phyloP scores from a whole-genome alignment of 257 asterid genomes.

The Ajuga chamaepitys region DNA sequence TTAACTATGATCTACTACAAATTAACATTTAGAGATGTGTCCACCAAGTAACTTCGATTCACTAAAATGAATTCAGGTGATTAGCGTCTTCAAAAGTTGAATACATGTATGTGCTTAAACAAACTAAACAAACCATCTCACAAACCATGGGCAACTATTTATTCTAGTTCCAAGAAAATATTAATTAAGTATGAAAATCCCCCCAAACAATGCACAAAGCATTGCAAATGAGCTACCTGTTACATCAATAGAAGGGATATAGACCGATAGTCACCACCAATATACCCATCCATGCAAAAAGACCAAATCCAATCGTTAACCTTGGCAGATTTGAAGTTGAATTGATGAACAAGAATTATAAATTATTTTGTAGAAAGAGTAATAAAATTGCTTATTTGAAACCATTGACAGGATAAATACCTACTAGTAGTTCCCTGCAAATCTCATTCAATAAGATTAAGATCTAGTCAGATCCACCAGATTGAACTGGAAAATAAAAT shows the following conservation, averaged over 20 bases:
- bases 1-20: not conserved
- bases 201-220: too few species aligned
- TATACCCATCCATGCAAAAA: slow-evolving; percentile 92
- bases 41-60: not conserved
- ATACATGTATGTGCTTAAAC: not conserved
- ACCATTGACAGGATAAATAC: slow-evolving; percentile 35
- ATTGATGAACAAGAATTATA: slow-evolving; percentile 15
- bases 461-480: not conserved
- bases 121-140: not conserved
- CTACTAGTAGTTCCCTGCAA: slow-evolving; percentile 87
- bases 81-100: not conserved
- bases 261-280: slow-evolving; percentile 68
- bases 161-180: not conserved
- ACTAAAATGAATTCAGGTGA: slow-evolving; percentile 1
- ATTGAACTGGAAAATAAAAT: not conserved
- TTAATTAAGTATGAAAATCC: not conserved
- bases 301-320: slow-evolving; percentile 77
- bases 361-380: not conserved
- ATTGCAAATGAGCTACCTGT: slow-evolving; percentile 56
- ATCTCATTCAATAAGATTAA: slow-evolving; percentile 17
- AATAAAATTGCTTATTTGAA: not conserved
- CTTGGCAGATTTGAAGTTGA: slow-evolving; percentile 84
- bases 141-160: not conserved
- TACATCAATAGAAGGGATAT: slow-evolving; percentile 74
- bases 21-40: not conserved